Percentiles rank a stretch among this genome's conserved stretches.
These are phyloP conservation scores for Raphanus raphanistrum DNA, from an alignment of 345 rosid species.

Conservation along the genomic window DNA sequence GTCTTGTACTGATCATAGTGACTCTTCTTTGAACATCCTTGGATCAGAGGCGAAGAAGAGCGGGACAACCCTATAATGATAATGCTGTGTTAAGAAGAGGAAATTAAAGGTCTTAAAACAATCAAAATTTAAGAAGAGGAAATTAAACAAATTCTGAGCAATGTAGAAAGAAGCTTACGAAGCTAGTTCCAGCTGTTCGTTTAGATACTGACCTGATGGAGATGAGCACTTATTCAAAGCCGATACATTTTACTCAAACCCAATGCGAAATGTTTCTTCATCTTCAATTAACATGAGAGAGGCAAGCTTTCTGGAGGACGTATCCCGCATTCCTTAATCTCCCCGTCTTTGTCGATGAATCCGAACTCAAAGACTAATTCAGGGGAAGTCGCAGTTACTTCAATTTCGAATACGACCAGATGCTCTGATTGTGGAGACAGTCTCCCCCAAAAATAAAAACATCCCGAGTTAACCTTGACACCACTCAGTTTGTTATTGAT, in stretches of 20 bases:
- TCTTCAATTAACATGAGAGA: background rate
- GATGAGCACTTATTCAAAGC: background rate
- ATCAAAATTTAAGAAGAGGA: background rate
- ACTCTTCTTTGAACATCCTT: no score
- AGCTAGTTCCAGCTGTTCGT: background rate
- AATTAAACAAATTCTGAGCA: background rate
- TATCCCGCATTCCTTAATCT: conserved; percentile 2
- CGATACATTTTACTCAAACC: background rate
- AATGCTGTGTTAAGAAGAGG: no score
- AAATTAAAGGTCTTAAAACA: no score
- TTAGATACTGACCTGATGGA: background rate
- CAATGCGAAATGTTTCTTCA: background rate
- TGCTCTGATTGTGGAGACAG: background rate
- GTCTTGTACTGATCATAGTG: no score
- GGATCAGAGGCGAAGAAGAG: no score
- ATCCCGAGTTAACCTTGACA: background rate
- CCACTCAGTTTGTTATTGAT: background rate
- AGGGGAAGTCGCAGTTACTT: background rate
- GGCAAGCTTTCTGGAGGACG: background rate
- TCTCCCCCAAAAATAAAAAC: no score
- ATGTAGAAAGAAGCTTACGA: no score
- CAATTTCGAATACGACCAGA: background rate
- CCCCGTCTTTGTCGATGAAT: background rate
- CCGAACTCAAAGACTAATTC: background rate
- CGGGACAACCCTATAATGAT: no score